These are phyloP conservation scores for Nitzschia palea DNA, from an alignment of 108 stramenopile species.

Conservation along the genomic window DNA sequence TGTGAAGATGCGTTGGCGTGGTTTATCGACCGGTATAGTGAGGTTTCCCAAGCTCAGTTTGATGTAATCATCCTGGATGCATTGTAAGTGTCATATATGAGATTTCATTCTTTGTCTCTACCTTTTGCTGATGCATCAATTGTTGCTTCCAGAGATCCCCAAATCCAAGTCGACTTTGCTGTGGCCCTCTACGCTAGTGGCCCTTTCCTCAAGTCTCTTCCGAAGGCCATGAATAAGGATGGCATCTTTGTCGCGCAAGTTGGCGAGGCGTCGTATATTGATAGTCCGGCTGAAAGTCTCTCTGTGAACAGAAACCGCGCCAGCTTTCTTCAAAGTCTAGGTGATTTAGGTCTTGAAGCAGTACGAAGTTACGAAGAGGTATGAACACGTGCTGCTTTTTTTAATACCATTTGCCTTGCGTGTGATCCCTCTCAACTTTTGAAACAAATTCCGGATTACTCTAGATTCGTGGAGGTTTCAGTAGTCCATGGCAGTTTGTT, in stretches of 20 bases:
- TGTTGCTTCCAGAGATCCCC: slow-evolving; percentile 45
- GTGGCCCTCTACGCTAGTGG: slow-evolving; percentile 31
- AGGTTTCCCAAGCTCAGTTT: slow-evolving; percentile 13
- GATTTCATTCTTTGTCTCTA: neutral
- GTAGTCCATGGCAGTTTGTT: slow-evolving; percentile 57
- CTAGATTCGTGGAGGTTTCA: slow-evolving; percentile 51
- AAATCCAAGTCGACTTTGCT: slow-evolving; percentile 40
- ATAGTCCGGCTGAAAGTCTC: slow-evolving; percentile 45
- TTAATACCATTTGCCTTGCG: no score
- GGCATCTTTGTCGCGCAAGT: slow-evolving; percentile 70
- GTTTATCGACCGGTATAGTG: slow-evolving; percentile 61
- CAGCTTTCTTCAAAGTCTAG: slow-evolving; percentile 48
- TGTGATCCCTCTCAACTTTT: neutral
- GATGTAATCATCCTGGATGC: slow-evolving; percentile 89
- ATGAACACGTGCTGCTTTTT: no score
- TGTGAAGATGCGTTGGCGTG: slow-evolving; percentile 69
- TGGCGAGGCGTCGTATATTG: slow-evolving; percentile 46
- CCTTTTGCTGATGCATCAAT: no score
- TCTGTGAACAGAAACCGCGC: slow-evolving; percentile 44
- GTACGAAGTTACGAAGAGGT: slow-evolving; percentile 66
- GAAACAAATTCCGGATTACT: neutral
- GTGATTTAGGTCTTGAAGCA: slow-evolving; percentile 55
- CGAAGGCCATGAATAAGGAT: slow-evolving; percentile 35
- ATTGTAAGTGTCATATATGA: slow-evolving; percentile 31
- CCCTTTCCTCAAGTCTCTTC: slow-evolving; percentile 25